A percentile compares a stretch with the other conserved stretches of the same genome.
phyloP scores from a whole-genome alignment of 345 rosid species.

The Linum usitatissimum region DNA sequence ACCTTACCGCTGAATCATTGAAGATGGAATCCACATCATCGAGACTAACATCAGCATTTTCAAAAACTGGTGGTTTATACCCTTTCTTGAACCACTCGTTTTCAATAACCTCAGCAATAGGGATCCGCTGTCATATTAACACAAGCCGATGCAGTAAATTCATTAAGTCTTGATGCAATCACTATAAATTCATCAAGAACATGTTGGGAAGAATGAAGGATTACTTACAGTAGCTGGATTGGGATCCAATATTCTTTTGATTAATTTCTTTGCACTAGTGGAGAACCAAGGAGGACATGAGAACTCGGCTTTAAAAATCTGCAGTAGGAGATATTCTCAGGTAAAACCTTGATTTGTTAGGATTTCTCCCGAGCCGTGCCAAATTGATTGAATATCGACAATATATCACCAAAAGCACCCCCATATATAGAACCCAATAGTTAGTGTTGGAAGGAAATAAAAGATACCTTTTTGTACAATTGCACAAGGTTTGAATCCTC shows the following conservation, averaged over 20 bases:
- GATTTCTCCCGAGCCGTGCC: neutral
- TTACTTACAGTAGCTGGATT: constrained; percentile 63
- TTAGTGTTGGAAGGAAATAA: constrained; percentile 3
- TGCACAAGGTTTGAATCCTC: constrained; percentile 81
- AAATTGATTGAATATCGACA: too few relatives aligned
- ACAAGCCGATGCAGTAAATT: constrained; percentile 16
- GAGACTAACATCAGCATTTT: constrained; percentile 61
- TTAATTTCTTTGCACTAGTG: constrained; percentile 82
- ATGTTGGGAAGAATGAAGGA: neutral
- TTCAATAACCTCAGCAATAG: constrained; percentile 65
- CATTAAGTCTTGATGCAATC: constrained; percentile 1
- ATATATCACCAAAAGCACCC: too few relatives aligned
- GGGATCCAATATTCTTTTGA: constrained; percentile 84
- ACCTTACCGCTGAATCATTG: constrained; percentile 62
- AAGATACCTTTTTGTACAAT: constrained; percentile 64
- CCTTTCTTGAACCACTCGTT: constrained; percentile 99
- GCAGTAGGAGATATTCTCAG: constrained; percentile 17
- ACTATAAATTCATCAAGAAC: constrained; percentile 5
- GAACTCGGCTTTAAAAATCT: constrained; percentile 92
- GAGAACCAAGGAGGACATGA: constrained; percentile 95
- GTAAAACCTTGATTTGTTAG: neutral
- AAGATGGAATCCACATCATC: constrained; percentile 81
- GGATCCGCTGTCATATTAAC: constrained; percentile 62
- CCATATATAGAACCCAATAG: too few relatives aligned
- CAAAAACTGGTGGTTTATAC: constrained; percentile 76